Evolutionary conservation across 176 grass and related monocot genomes (phyloP).

Genomic region (Elymus sibiricus): DNA sequence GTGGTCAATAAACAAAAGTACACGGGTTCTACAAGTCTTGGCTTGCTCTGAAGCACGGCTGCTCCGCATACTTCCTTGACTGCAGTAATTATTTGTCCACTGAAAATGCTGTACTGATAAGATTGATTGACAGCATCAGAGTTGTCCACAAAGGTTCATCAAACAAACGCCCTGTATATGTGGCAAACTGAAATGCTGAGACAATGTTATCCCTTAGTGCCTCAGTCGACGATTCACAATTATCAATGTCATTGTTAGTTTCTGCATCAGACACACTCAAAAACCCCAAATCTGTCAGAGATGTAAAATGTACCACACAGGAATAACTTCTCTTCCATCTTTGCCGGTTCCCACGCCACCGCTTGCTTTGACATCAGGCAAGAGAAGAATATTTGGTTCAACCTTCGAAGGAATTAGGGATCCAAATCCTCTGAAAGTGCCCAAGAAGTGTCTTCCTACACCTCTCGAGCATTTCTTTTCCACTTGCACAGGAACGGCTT

Average conservation of each 20-base stretch:
- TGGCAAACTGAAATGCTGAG: conserved; percentile 74
- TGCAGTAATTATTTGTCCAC: conserved; percentile 58
- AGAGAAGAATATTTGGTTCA: neutral
- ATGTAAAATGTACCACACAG: neutral
- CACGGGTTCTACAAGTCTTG: conserved; percentile 69
- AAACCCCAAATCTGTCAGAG: neutral
- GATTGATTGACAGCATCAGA: conserved; percentile 51
- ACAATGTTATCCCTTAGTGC: conserved; percentile 54
- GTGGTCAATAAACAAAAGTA: conserved; percentile 75
- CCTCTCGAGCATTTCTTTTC: conserved; percentile 69
- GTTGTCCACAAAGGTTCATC: conserved; percentile 71
- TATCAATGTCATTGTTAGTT: neutral
- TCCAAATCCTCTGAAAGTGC: conserved; percentile 61
- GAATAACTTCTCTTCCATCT: no score
- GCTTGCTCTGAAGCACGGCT: conserved; percentile 68
- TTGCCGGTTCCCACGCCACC: neutral
- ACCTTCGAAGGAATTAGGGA: neutral
- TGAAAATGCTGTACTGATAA: conserved; percentile 62
- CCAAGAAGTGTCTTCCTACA: conserved; percentile 38
- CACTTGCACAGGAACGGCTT: conserved; percentile 35
- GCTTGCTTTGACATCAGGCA: neutral
- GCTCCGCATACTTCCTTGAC: conserved; percentile 71
- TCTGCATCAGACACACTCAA: neutral
- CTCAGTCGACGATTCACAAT: neutral
- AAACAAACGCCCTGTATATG: conserved; percentile 54